Evolutionary conservation across 179 eudicot genomes (phyloP), one percentile per base, ranked within the genome.

Genomic region (Carnegiea gigantea): DNA sequence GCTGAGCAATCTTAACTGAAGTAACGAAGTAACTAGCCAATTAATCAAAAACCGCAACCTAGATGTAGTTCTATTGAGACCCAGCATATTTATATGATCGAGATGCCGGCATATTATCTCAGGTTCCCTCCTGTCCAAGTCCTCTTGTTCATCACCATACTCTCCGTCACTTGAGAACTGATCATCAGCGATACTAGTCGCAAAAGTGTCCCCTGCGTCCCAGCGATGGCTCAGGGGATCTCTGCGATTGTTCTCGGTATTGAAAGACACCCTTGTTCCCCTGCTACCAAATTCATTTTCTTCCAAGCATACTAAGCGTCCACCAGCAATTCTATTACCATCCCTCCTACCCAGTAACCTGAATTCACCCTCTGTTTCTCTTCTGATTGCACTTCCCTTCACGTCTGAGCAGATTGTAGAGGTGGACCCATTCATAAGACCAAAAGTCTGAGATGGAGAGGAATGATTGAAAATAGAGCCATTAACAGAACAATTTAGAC

Each of bases 81-180:
- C 98, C 88, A 95, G 85, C 98, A 93, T 91, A 89, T 97, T 93
- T 84, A 95, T 89, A 81, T 97, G 99, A 86, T 97, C 99, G 21
- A 97, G 92, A 90, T 95, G 98, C 85, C 89, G 92, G 84, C 98
- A 95, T 28, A 84, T 78, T 79, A 97, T 90, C 92, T 97, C 99
- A 0, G 98, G 98, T 81, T 97, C 99, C 53, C 91, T 91, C 84
- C 99, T 86, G 59, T 83, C 88, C 11, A 90, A 93, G 46, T 70
- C 73, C 54, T 88, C 97, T 82, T 81, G 91, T 23, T 86, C 91
- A 77, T 97, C 97, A 38, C 84, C 89, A 79, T 90, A 90, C 26
- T 95, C 99, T 24, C 86, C 98, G 74, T 97, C 93, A 81, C 94
- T 95, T 71, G 84, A 36, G 60, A 87, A 89, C 64, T 89, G 91